Conservation (phyloP, 2,329 filamentous ascomycete species). For the Cladorrhinum sp. region DNA sequence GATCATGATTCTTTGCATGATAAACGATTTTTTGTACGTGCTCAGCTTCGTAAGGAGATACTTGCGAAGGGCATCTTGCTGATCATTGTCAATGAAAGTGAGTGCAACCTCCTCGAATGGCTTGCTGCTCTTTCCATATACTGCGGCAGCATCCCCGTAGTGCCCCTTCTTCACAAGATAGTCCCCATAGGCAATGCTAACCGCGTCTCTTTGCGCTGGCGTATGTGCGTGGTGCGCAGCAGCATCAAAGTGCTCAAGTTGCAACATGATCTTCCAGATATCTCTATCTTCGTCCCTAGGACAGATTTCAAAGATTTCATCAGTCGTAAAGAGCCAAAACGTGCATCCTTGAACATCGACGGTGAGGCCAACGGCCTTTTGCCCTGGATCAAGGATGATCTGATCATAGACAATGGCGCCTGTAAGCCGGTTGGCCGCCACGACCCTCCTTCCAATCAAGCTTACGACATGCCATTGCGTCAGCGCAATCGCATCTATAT, state of each 20-base stretch:
- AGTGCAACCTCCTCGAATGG: constrained; percentile 94
- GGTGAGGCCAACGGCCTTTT: constrained; percentile 77
- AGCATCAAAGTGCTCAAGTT: constrained; percentile 81
- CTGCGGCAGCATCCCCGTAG: constrained; percentile 78
- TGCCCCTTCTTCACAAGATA: constrained; percentile 77
- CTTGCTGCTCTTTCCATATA: constrained; percentile 95
- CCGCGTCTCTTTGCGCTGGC: constrained; percentile 78
- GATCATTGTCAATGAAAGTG: constrained; percentile 82
- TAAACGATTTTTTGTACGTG: constrained; percentile 74
- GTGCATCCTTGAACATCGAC: constrained; percentile 94
- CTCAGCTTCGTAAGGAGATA: constrained; percentile 84
- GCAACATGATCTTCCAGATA: constrained; percentile 91
- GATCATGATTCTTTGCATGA: constrained; percentile 95
- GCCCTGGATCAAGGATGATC: constrained; percentile 73
- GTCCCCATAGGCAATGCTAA: constrained; percentile 89
- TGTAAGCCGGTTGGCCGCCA: constrained; percentile 83
- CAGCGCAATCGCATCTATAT: constrained; percentile 75
- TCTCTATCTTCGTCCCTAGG: constrained; percentile 87
- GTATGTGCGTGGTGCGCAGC: constrained; percentile 83
- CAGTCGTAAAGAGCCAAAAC: constrained; percentile 90
- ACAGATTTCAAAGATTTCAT: constrained; percentile 92
- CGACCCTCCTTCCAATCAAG: constrained; percentile 76
- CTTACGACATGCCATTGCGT: constrained; percentile 92
- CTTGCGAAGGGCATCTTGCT: constrained; percentile 85
- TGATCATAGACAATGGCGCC: constrained; percentile 86